phyloP scores from a whole-genome alignment of 1,139 yeast species.

The Blastobotrys serpentis region DNA sequence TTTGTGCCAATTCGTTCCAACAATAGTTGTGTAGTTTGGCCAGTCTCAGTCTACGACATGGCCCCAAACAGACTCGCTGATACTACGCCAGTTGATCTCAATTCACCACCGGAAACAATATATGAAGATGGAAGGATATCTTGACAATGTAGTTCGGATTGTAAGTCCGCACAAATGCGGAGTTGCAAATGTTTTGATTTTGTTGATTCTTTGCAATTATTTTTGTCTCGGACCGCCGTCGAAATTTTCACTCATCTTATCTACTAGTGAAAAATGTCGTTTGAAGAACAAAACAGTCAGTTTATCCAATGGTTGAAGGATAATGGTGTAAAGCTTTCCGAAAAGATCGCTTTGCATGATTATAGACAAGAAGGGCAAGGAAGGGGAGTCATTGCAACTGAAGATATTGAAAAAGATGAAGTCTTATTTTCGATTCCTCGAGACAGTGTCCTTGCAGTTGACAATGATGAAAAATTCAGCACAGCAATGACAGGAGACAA shows the following conservation, averaged over 20 bases:
- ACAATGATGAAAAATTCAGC: conserved; percentile 49
- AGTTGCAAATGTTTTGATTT: no score
- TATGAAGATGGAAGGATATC: no score
- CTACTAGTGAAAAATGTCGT: neutral
- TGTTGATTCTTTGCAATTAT: no score
- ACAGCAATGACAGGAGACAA: conserved; percentile 34
- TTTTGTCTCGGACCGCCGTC: neutral
- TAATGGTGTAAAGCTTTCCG: conserved; percentile 50
- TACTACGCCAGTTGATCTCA: no score
- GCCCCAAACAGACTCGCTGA: no score
- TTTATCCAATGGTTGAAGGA: conserved; percentile 56
- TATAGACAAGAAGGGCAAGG: conserved; percentile 63
- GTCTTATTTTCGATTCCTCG: conserved; percentile 70
- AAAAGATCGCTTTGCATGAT: conserved; percentile 60
- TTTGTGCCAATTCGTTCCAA: no score
- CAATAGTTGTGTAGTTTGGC: no score
- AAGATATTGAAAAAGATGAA: conserved; percentile 60
- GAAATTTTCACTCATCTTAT: neutral
- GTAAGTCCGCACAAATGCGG: no score
- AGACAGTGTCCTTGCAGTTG: conserved; percentile 52
- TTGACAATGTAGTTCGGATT: no score
- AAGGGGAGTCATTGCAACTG: conserved; percentile 68
- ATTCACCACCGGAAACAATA: no score
- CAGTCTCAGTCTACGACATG: no score
- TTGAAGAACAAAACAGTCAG: conserved; percentile 5